Base-by-base conservation (phyloP, 306 rosid genomes). In the Prunus persica region DNA sequence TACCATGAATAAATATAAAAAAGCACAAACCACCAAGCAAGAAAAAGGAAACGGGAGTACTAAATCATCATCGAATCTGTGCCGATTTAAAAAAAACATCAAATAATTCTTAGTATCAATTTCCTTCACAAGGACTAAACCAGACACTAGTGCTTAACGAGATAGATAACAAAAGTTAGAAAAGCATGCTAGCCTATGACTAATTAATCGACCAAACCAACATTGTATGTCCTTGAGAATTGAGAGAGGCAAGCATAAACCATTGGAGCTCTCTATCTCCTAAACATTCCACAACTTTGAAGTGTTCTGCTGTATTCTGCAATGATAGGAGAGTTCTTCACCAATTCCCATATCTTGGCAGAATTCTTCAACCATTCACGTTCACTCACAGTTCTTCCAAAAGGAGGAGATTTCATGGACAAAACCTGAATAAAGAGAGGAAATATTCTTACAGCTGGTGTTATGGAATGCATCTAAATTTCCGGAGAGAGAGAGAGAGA, bases 281-380 rank as follows among this genome's bases (percentile, higher is more conserved):
- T 87, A 64, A 82, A 93, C 87, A 91, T 38, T 62, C 96, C 96
- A 0, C 93, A 87, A 71, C 82, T 82, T 67, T 86, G 92, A 78
- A 91, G 97, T 50, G 90, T 81, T 84, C 78, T 91, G 71, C 81
- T 77, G 77, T 93, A 93, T 69, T 91, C 97, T 22, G 81, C 78
- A 72, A 93, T 84, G 4, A 88, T 83, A 28, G 96, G 85, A 62
- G 98, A 91, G 87, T 54, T 89, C 79, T 86, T 93, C 79, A 91
- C 88, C 68, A 79, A 79, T 46, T 91, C 98, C 98, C 98, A 93
- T 79, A 89, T 90, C 84, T 91, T 90, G 58, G 87, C 93, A 14
- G 96, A 88, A 86, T 86, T 88, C 81, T 90, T 93, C 82, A 93
- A 82, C 98, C 98, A 91, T 69, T 93, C 97, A 11, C 98, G 98